Conservation (phyloP, 2,329 filamentous ascomycete genomes). For the Colletotrichum paranaense region DNA sequence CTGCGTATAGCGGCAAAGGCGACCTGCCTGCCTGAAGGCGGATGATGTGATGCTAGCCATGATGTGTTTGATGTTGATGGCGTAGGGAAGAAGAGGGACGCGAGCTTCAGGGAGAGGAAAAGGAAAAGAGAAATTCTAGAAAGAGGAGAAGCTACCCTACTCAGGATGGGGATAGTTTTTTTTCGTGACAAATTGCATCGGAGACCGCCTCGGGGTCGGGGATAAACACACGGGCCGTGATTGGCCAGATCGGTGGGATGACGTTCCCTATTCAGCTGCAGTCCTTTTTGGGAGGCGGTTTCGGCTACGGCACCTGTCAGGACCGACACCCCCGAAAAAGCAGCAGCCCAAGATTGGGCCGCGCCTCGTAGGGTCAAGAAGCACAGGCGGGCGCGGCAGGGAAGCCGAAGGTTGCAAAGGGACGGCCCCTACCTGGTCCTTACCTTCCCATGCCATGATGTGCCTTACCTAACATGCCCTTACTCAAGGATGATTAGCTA, state of each 20-base stretch:
- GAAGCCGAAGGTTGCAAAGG: background rate
- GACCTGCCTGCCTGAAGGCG: constrained; percentile 80
- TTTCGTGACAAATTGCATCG: constrained; percentile 16
- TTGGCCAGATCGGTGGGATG: constrained; percentile 15
- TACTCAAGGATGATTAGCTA: constrained; percentile 23
- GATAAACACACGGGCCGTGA: constrained; percentile 24
- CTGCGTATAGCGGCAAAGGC: constrained; percentile 59
- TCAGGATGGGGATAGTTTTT: constrained; percentile 17
- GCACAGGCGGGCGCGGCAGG: background rate
- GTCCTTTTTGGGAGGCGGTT: background rate
- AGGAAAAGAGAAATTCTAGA: constrained; percentile 16
- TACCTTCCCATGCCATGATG: background rate
- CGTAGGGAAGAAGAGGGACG: constrained; percentile 33
- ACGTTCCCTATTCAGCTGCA: constrained; percentile 17
- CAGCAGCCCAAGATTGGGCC: background rate
- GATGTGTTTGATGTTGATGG: constrained; percentile 39
- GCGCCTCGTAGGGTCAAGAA: background rate
- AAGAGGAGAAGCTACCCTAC: constrained; percentile 7
- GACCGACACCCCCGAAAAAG: background rate
- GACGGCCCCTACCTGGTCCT: too few species aligned
- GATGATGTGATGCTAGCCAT: constrained; percentile 77
- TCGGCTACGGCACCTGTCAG: constrained; percentile 18
- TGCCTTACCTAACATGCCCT: background rate
- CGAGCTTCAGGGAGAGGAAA: constrained; percentile 33
- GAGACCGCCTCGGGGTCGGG: constrained; percentile 27